Percentiles rank a stretch among this genome's conserved stretches.
These are phyloP conservation scores for Plantago coronopus DNA, from an alignment of 305 asterid species.

Conservation along the genomic window DNA sequence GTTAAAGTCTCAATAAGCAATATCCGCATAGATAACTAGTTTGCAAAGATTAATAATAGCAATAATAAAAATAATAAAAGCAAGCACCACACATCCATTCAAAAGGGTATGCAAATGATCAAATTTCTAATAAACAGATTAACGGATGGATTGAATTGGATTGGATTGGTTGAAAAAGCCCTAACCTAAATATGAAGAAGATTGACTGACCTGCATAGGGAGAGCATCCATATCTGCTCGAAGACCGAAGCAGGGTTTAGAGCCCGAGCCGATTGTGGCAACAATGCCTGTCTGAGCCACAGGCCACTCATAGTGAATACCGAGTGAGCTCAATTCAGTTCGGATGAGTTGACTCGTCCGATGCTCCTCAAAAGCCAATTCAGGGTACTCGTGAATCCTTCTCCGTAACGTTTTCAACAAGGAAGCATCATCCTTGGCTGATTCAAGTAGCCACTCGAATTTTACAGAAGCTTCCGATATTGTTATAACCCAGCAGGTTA, in stretches of 20 bases:
- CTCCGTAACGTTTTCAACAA: slow-evolving; percentile 71
- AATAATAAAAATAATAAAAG: too few species aligned
- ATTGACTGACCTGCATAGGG: slow-evolving; percentile 64
- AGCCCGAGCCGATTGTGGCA: slow-evolving; percentile 76
- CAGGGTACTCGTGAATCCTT: slow-evolving; percentile 76
- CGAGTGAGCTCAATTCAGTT: slow-evolving; percentile 63
- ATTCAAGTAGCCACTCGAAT: slow-evolving; percentile 44
- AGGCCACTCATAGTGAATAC: slow-evolving; percentile 68
- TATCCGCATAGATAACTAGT: too few species aligned
- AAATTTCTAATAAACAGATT: too few species aligned
- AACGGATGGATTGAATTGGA: neutral
- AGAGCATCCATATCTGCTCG: slow-evolving; percentile 98
- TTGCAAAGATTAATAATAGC: too few species aligned
- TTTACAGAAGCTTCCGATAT: slow-evolving; percentile 23
- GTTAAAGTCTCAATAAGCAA: too few species aligned
- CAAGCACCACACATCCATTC: too few species aligned
- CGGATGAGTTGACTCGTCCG: slow-evolving; percentile 67
- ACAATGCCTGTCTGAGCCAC: slow-evolving; percentile 74
- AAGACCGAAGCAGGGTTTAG: slow-evolving; percentile 59
- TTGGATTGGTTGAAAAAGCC: neutral
- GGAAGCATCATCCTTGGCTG: slow-evolving; percentile 47
- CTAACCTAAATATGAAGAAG: neutral
- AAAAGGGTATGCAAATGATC: too few species aligned
- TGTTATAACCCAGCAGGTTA: neutral
- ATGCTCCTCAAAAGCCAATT: slow-evolving; percentile 64